Evolutionary conservation across 73 alveolate species (phyloP).

Genomic region (Durusdinium trenchii): DNA sequence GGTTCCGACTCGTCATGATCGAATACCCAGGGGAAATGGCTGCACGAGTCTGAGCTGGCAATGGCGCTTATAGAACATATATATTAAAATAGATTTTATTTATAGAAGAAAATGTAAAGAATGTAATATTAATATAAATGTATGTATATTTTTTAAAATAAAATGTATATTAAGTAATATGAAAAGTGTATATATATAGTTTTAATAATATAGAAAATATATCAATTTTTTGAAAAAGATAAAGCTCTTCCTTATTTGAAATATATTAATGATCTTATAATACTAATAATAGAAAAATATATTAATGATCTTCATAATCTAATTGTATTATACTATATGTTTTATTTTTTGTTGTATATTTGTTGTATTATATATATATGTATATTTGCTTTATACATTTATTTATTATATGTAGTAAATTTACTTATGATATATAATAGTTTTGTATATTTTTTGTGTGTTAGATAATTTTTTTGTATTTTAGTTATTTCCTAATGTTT

Average conservation of each 20-base stretch:
- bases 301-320: neutral
- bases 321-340: neutral
- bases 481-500: no score
- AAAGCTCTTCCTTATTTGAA: neutral
- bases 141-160: neutral
- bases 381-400: no score
- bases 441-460: neutral
- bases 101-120: no score
- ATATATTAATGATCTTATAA: neutral
- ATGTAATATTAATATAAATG: neutral
- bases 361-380: neutral
- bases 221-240: neutral
- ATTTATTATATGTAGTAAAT: neutral
- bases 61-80: no score
- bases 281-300: neutral
- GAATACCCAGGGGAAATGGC: no score
- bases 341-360: neutral
- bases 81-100: no score
- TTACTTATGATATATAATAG: neutral
- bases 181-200: neutral
- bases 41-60: no score
- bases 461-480: neutral
- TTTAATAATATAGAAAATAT: neutral
- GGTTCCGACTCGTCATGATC: no score
- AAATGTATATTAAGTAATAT: neutral